Percentiles rank a stretch among this genome's conserved stretches.
Conservation (phyloP, 106 monocot species). For the Xerophyta viscosa region DNA sequence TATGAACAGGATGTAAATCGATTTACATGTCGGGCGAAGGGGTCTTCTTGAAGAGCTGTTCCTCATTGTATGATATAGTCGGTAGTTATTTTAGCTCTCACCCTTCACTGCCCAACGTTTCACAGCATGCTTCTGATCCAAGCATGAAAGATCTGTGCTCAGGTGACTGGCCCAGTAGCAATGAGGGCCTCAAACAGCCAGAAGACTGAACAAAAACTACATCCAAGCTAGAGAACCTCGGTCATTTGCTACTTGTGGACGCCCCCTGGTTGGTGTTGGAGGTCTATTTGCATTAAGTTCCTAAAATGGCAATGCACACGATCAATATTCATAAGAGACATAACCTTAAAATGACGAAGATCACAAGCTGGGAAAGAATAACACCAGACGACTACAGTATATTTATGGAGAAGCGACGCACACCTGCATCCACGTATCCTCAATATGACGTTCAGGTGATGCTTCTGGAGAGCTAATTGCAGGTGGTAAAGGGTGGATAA, state of each 20-base stretch:
- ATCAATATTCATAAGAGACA: too few relatives aligned
- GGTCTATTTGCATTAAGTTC: slow-evolving; percentile 98
- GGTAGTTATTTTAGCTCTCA: too few relatives aligned
- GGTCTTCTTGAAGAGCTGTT: too few relatives aligned
- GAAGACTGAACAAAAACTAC: slow-evolving; percentile 16
- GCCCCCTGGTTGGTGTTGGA: slow-evolving; percentile 87
- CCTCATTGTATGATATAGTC: too few relatives aligned
- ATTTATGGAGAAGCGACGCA: too few relatives aligned
- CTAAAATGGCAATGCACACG: slow-evolving; percentile 30
- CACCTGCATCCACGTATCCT: slow-evolving; percentile 99
- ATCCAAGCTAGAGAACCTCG: slow-evolving; percentile 92
- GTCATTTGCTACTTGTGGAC: slow-evolving; percentile 76
- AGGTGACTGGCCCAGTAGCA: background rate
- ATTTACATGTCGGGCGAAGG: too few relatives aligned
- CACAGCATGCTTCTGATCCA: too few relatives aligned
- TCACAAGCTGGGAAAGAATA: too few relatives aligned
- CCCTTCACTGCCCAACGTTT: too few relatives aligned
- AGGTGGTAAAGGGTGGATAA: slow-evolving; percentile 96
- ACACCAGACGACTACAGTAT: too few relatives aligned
- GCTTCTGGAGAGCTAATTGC: slow-evolving; percentile 79
- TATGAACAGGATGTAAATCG: too few relatives aligned
- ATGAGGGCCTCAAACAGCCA: slow-evolving; percentile 1
- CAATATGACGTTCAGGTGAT: slow-evolving; percentile 83
- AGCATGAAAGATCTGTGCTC: slow-evolving; percentile 8
- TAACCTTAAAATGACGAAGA: too few relatives aligned